Conservation (phyloP, 169 alveolate genomes). For the Plasmodium inui region DNA sequence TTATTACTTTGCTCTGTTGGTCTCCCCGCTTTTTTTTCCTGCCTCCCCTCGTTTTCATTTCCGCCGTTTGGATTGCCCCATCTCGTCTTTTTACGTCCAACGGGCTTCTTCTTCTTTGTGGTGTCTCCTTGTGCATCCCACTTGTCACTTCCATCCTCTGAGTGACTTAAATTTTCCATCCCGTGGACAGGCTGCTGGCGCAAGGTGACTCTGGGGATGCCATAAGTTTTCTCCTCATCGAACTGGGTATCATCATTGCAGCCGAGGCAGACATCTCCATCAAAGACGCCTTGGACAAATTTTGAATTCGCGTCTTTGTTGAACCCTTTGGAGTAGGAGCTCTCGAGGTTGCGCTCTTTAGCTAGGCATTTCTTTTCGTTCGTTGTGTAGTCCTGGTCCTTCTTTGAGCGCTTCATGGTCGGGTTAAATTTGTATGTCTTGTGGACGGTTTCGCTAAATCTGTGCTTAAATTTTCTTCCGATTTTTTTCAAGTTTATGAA, state of each 20-base stretch:
- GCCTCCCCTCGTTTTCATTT: neutral
- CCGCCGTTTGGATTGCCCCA: neutral
- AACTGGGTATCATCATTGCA: conserved; percentile 17
- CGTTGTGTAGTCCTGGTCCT: neutral
- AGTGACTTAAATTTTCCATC: conserved; percentile 1
- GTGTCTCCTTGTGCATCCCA: neutral
- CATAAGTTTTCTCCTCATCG: conserved; percentile 35
- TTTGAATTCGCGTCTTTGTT: neutral
- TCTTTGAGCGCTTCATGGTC: neutral
- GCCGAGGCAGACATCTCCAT: neutral
- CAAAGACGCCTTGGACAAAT: neutral
- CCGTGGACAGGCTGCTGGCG: conserved; percentile 25
- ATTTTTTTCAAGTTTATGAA: conserved; percentile 41
- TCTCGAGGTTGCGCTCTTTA: neutral
- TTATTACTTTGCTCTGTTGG: neutral
- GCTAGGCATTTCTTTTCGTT: neutral
- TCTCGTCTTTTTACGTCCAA: neutral
- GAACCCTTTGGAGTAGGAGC: neutral
- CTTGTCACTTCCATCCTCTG: neutral
- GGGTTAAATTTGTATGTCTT: neutral
- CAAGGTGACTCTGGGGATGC: conserved; percentile 1
- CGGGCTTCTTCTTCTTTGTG: neutral
- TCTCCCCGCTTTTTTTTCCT: neutral
- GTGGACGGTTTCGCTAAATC: conserved; percentile 3
- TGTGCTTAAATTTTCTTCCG: conserved; percentile 23